Base-by-base conservation (phyloP, 2,329 filamentous ascomycete species). In the Phyllosticta citriasiana region DNA sequence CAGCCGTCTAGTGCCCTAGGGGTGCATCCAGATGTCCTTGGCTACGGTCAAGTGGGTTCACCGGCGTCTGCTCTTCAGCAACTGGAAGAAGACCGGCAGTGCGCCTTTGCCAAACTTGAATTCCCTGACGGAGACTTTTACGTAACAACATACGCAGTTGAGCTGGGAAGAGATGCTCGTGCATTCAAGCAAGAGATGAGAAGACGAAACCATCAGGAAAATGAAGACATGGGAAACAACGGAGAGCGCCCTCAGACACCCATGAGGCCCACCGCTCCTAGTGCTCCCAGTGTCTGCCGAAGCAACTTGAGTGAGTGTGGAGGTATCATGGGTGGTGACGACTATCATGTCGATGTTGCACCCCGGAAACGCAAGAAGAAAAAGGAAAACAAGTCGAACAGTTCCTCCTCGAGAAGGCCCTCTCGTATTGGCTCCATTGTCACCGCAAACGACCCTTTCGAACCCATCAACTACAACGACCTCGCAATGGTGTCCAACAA, bases 51-150 rank as follows among this genome's bases (percentile, higher is more conserved):
- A n/a, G n/a, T n/a, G 14, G 40, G 40, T 19, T 57, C 6, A 40
- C 59, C 19, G 35, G 47, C 27, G 10, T 19, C 27, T 19, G 54
- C 50, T 50, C 12, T 30, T 14, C 47, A 47, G 30, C 59, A 61
- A 30, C 19, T 54, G 22, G 59, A 61, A n/a, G 55, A 62, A n/a
- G 57, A 52, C 24, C 60, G 60, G 2, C 60, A 62, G n/a, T 62
- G 82, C 65, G 84, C 83, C 35, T 87, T 83, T 71, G 84, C 84
- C 51, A 84, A 85, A 69, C 76, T 92, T 63, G 83, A 86, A 67
- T 91, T 92, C 70, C 80, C 82, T 66, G 88, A 92, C 76, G 87
- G 88, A 69, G 82, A 85, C 61, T 91, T 89, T 71, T 88, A 89
- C 73, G 88, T 92, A 84, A 89, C 85, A 57, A 90, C 87, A 1